Base-by-base conservation (phyloP, 345 rosid species). In the Acer yangbiense region DNA sequence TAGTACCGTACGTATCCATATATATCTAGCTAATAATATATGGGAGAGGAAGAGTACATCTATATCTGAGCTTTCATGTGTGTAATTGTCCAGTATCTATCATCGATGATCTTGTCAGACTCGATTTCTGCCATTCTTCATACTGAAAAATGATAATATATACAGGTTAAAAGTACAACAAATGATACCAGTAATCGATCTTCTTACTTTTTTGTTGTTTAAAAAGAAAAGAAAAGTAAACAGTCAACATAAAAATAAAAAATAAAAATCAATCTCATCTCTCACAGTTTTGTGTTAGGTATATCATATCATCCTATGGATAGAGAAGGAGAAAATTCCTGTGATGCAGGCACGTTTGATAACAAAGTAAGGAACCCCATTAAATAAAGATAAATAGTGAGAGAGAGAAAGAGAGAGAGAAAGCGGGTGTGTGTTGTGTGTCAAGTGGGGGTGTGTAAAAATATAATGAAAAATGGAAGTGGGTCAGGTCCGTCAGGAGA, bases 271-370 rank as follows among this genome's bases (percentile, higher is more conserved):
- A 16, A 54, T 35, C 27, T 73, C n/a, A 76, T 79, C 74, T 73
- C 71, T 55, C 54, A 58, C 25, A 43, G 72, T 71, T 63, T 14
- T n/a, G 73, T 7, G 85, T 79, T 83, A 71, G 82, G 86, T 80
- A 70, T 62, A 70, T 62, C 39, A 54, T 2, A 54, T 54, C 58
- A 54, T 64, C 67, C 41, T 57, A 71, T 68, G 55, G 80, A 64
- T 73, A 46, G 17, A 23, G 32, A 66, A 58, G 32, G 25, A 68
- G 61, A 78, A 73, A 69, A 57, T 82, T 79, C 74, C 72, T 65
- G 68, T 72, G 79, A 77, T 71, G 83, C 62, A 71, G 70, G 85
- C 83, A 70, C 62, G 82, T 83, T 60, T 61, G 57, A 75, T 76
- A 72, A 65, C 57, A 50, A 74, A 54, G 72, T 76, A 69, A 69